phyloP scores from a whole-genome alignment of 2,329 filamentous ascomycete genomes.

The Ophiostoma perfectum region DNA sequence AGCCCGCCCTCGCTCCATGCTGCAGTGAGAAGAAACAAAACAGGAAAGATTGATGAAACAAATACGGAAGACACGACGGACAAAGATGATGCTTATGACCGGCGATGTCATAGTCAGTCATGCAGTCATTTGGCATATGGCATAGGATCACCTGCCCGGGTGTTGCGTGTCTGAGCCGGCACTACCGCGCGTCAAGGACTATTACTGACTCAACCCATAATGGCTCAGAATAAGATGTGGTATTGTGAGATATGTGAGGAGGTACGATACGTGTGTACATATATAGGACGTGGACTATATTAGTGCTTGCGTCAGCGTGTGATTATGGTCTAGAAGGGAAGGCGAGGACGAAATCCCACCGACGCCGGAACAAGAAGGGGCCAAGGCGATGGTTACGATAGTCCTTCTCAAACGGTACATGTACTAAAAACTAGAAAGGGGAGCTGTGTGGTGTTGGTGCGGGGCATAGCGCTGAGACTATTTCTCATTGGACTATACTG shows the following conservation, averaged over 20 bases:
- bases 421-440: too few species aligned
- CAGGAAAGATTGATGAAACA: not conserved
- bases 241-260: too few species aligned
- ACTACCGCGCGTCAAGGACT: not conserved
- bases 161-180: not conserved
- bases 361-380: not conserved
- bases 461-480: too few species aligned
- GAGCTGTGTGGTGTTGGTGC: too few species aligned
- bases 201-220: too few species aligned
- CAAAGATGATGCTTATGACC: not conserved
- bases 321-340: not conserved
- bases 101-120: not conserved
- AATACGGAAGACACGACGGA: not conserved
- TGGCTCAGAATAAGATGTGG: too few species aligned
- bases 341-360: not conserved
- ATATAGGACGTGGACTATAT: too few species aligned
- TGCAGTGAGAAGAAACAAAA: not conserved
- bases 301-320: conserved; percentile 7
- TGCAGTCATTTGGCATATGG: not conserved
- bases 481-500: too few species aligned
- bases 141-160: not conserved
- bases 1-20: not conserved
- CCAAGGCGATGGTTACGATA: not conserved
- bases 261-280: too few species aligned
- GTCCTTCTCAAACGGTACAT: too few species aligned